Evolutionary conservation across 2,329 filamentous ascomycete species (phyloP).

Genomic region (Beauveria australis): DNA sequence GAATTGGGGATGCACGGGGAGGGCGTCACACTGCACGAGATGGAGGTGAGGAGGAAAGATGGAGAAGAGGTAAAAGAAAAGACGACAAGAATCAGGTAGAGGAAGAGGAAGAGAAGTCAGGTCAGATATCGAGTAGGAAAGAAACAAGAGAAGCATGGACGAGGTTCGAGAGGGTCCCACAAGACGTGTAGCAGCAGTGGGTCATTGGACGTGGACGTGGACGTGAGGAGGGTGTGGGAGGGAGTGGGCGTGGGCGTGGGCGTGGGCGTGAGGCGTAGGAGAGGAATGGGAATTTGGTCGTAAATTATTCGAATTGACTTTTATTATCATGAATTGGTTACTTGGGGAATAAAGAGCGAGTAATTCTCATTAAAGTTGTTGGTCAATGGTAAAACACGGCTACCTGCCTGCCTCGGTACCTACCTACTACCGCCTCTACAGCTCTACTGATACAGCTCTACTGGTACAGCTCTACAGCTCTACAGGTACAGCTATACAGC

Average conservation of each 20-base stretch:
- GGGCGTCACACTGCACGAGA: not conserved
- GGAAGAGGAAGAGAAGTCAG: not conserved
- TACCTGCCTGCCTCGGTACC: too few species aligned
- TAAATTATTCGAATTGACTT: too few species aligned
- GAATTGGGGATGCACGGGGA: not conserved
- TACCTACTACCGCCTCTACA: too few species aligned
- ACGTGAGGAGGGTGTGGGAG: not conserved
- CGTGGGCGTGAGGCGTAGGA: not conserved
- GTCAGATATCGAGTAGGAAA: constrained; percentile 4
- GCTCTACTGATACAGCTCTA: too few species aligned
- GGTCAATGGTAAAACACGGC: too few species aligned
- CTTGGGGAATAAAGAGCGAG: too few species aligned
- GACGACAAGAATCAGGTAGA: not conserved
- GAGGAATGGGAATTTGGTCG: not conserved
- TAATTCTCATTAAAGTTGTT: too few species aligned
- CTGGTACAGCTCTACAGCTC: too few species aligned
- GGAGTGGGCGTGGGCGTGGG: not conserved
- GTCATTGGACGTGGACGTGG: constrained; percentile 8
- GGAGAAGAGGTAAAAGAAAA: not conserved
- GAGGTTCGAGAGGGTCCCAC: constrained; percentile 10
- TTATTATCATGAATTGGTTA: too few species aligned
- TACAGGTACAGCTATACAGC: too few species aligned
- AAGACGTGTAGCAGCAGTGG: constrained; percentile 11
- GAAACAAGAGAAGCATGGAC: constrained; percentile 8
- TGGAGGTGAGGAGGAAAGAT: not conserved